Conservation (phyloP, 192 early-diverging fungal genomes). For the Backusella tarrabulga region DNA sequence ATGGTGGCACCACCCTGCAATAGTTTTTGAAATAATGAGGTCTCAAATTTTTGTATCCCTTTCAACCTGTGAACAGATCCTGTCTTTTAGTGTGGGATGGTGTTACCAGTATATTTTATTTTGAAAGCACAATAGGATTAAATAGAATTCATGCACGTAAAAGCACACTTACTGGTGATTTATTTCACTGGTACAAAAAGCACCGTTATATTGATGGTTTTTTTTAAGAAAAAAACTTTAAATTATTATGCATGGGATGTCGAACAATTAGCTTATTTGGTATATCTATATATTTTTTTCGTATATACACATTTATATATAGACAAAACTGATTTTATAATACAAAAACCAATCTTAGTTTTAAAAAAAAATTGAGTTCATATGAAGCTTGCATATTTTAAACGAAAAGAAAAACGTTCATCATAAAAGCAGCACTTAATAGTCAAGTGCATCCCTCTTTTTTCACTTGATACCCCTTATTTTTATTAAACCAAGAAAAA, state of each 20-base stretch:
- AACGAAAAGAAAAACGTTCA: not conserved
- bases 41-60: not conserved
- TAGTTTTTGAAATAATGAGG: not conserved
- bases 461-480: not conserved
- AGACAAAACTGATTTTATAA: not conserved
- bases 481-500: not conserved
- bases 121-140: not conserved
- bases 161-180: not conserved
- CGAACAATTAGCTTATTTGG: not conserved
- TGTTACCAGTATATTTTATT: not conserved
- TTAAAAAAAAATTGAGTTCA: not conserved
- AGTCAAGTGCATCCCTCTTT: not conserved
- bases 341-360: not conserved
- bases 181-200: not conserved
- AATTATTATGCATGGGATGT: not conserved
- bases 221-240: not conserved
- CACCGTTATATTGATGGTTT: not conserved
- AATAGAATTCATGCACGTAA: not conserved
- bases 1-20: not conserved
- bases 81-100: not conserved
- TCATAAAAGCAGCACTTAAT: not conserved
- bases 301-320: no score
- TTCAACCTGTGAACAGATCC: not conserved
- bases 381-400: not conserved
- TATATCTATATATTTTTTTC: no score